phyloP scores from a whole-genome alignment of 2,329 filamentous ascomycete species.

The Stagonosporopsis vannaccii region DNA sequence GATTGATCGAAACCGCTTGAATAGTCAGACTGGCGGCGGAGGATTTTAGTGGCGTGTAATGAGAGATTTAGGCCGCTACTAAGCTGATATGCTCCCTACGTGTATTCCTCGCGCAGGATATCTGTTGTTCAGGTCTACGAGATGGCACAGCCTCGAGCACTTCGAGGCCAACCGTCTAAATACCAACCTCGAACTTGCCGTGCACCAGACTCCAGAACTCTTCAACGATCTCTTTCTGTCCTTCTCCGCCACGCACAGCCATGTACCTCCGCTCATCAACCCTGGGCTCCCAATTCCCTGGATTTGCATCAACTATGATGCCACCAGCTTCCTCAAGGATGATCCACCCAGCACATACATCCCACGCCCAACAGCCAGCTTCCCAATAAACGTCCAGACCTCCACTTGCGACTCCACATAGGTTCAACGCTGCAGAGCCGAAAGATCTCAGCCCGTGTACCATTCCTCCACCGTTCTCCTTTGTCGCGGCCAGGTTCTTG shows the following conservation, averaged over 20 bases:
- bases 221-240: conserved; percentile 56
- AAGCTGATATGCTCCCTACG: conserved; percentile 12
- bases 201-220: conserved; percentile 58
- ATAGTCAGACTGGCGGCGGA: conserved; percentile 32
- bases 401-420: conserved; percentile 75
- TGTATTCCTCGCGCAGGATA: conserved; percentile 4
- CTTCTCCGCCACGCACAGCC: conserved; percentile 55
- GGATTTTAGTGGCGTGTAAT: conserved; percentile 39
- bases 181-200: conserved; percentile 55
- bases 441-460: conserved; percentile 75
- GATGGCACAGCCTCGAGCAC: conserved; percentile 8
- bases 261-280: conserved; percentile 66
- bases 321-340: conserved; percentile 78
- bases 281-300: conserved; percentile 70
- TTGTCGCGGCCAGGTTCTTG: conserved; percentile 57
- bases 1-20: conserved; percentile 40
- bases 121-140: background rate
- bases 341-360: conserved; percentile 82
- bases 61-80: conserved; percentile 40
- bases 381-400: conserved; percentile 81
- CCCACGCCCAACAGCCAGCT: conserved; percentile 85
- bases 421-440: conserved; percentile 77
- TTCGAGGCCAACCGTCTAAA: conserved; percentile 21
- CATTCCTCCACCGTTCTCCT: conserved; percentile 74
- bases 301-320: conserved; percentile 74